Base-by-base conservation (phyloP, 1,284 basidiomycete genomes). In the Sutorius eximius region DNA sequence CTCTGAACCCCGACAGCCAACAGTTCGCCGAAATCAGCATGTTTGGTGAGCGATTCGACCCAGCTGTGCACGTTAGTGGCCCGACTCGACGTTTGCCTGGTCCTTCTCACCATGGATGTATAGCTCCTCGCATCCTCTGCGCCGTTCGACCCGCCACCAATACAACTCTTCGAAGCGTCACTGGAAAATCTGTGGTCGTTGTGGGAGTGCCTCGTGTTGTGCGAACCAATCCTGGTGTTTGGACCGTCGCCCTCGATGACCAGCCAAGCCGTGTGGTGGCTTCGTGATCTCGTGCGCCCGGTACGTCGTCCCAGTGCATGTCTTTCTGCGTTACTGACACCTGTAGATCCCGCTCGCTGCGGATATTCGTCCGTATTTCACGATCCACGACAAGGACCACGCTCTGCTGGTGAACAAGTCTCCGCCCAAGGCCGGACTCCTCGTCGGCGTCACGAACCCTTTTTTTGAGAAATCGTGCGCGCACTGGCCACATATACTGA, bases 391-490 rank as follows among this genome's bases (percentile, higher is more conserved):
- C 64, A 83, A 82, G 38, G 95, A 98, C 62, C 89, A 93, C 62
- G 68, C 81, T 0, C 66, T 80, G 0, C 71, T 98, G 5, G 86
- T 96, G 32, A 93, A 92, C 66, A 85, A 87, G 58, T 84, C 90
- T 44, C 86, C 92, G 58, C 95, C 96, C 0, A 88, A 89, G 63
- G 76, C 89, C 0, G 96, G 95, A 0, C 75, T 93, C 0, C 69
- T 98, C 1, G 74, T 98, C 1, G 95, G 96, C 10, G 93, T 95
- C 1, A 98, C 96, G 9, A 99, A 98, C 65, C 96, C 96, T 0
- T 91, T 96, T 67, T 93, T 98, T 61, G 86, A 91, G 58, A 89
- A 88, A 58, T 86, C 87, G 1, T 96, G 93, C 61, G 79, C 82
- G 7, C 93, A 97, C 72, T 98, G 95, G 94, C 93, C 95, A 2